These are phyloP conservation scores for Ambrosia trifida DNA, from an alignment of 129 eudicot genomes.

Conservation along the genomic window DNA sequence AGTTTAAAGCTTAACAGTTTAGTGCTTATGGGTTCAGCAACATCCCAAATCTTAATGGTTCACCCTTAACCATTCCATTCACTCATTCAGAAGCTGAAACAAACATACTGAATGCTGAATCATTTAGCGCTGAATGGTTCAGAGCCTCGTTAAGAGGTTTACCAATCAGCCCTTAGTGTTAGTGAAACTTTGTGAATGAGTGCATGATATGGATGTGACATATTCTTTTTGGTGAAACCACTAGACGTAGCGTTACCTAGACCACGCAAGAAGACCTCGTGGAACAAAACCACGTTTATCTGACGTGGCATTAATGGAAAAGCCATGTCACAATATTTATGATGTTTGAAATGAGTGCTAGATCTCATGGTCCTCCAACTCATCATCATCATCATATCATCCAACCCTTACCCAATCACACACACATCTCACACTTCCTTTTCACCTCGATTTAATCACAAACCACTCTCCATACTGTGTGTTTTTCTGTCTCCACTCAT, in stretches of 20 bases:
- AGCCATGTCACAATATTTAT: conserved; percentile 29
- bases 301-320: conserved; percentile 24
- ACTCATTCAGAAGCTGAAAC: no score
- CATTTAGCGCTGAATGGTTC: no score
- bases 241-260: background rate
- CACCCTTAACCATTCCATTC: no score
- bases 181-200: no score
- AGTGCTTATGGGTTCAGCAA: no score
- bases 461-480: conserved; percentile 17
- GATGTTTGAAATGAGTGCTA: conserved; percentile 32
- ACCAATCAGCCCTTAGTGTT: no score
- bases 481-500: conserved; percentile 24
- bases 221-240: no score
- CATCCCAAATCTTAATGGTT: no score
- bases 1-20: no score
- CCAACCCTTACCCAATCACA: conserved; percentile 33
- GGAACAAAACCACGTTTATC: background rate
- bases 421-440: conserved; percentile 34
- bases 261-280: conserved; percentile 16
- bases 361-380: conserved; percentile 31
- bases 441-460: conserved; percentile 36
- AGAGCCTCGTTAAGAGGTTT: no score
- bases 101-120: no score
- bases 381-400: conserved; percentile 27
- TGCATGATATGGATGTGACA: no score